Evolutionary conservation across 139 green algal species (phyloP), one percentile per base, ranked within the genome.

Genomic region (Pleodorina starrii): DNA sequence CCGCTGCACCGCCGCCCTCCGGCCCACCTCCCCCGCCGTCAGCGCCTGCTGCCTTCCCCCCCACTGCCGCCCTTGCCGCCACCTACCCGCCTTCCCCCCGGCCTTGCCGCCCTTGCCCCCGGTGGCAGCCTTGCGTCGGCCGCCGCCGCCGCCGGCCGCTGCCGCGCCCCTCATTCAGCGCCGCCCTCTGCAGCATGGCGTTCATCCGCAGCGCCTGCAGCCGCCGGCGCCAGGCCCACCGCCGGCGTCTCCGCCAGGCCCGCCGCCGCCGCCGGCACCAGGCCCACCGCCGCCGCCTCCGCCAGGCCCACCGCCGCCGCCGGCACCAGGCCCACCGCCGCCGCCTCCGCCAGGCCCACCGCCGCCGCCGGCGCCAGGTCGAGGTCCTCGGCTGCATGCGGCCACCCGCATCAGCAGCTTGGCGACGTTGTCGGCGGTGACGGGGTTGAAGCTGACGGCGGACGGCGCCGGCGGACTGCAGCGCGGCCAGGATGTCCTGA

Each of bases 371-470:
- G 50, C 19, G 87, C 42, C 57, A 93, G 87, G 50, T 77, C 40
- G n/a, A 87, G 17, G 1, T 57, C 77, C 78, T 93, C 91, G 21
- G 76, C 44, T 17, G 79, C n/a, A n/a, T n/a, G n/a, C 69, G 9
- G 87, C 91, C 23, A 92, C 71, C 2, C 44, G 46, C 29, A 84
- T 36, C 72, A 90, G 54, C 77, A 89, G 84, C 73, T 91, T 93
- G 7, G 91, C 93, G 73, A 97, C 85, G 75, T 76, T 90, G 73
- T 78, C 73, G 38, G 54, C 57, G 68, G 93, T 94, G 73, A 94
- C 36, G 38, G 96, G 87, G 78, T 98, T 98, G 91, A 97, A 96
- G 60, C 59, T 66, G 19, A 98, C 94, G 48, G 84, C 86, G n/a
- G 21, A 36, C 43, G 1, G 93, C 94, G 1, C 91, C 91, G 0